Conservation (phyloP, 192 early-diverging fungal species). For the Entomortierella lignicola region DNA sequence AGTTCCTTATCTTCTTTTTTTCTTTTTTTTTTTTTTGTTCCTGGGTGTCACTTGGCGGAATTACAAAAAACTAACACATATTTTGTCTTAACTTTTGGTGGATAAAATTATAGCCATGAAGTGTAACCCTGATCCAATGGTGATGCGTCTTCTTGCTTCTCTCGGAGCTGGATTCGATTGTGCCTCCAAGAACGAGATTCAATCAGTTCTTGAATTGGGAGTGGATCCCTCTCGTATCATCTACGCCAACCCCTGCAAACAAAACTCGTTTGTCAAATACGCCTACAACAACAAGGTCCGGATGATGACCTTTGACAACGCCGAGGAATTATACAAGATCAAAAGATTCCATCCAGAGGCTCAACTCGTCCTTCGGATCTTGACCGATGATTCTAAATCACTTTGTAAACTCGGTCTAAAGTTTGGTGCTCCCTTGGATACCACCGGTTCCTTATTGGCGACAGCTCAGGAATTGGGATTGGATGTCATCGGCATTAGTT, state of each 20-base stretch:
- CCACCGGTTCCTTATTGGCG: slow-evolving; percentile 73
- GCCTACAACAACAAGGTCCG: slow-evolving; percentile 79
- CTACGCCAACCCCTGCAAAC: slow-evolving; percentile 99
- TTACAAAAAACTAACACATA: not conserved
- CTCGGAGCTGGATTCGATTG: slow-evolving; percentile 97
- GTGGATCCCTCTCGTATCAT: slow-evolving; percentile 85
- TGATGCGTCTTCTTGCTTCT: slow-evolving; percentile 83
- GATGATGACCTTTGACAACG: slow-evolving; percentile 99
- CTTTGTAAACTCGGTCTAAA: slow-evolving; percentile 94
- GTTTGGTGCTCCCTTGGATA: slow-evolving; percentile 90
- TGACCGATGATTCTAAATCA: slow-evolving; percentile 94
- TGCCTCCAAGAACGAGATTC: slow-evolving; percentile 95
- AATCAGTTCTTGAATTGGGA: slow-evolving; percentile 79
- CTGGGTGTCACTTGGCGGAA: not conserved
- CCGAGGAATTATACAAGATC: slow-evolving; percentile 97
- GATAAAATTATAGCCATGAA: slow-evolving; percentile 95
- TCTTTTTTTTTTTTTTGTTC: slow-evolving; percentile 8
- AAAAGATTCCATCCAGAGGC: slow-evolving; percentile 84
- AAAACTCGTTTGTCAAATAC: slow-evolving; percentile 92
- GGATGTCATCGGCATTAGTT: slow-evolving; percentile 89
- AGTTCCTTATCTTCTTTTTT: slow-evolving; percentile 35
- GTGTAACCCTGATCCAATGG: slow-evolving; percentile 92
- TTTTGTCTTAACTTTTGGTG: too few relatives aligned
- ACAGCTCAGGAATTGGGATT: slow-evolving; percentile 84
- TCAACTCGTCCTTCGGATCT: slow-evolving; percentile 91